Conservation (phyloP, 306 rosid genomes). For the Mimosa pudica region DNA sequence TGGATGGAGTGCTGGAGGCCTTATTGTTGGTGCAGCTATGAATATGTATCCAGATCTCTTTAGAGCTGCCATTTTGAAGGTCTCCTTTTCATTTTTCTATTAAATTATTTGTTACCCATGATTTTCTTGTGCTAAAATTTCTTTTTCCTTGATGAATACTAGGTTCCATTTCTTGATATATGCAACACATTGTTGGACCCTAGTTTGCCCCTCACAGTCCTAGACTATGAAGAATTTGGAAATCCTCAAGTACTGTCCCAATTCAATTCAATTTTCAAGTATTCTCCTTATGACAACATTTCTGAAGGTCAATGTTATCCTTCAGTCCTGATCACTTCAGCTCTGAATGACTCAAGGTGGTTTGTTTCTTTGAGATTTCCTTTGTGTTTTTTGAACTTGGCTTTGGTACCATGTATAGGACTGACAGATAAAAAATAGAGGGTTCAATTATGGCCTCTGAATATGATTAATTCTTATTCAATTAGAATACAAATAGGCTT, state of each 20-base stretch:
- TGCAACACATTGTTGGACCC: conserved; percentile 93
- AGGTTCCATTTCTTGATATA: conserved; percentile 96
- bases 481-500: too few relatives aligned
- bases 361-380: neutral
- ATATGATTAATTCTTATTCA: too few relatives aligned
- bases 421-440: too few relatives aligned
- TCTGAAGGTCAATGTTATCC: conserved; percentile 74
- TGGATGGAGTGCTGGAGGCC: conserved; percentile 88
- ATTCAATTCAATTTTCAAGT: conserved; percentile 62
- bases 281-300: conserved; percentile 88
- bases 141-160: conserved; percentile 35
- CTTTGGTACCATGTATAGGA: too few relatives aligned
- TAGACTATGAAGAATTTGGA: conserved; percentile 95
- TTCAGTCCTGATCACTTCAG: conserved; percentile 74
- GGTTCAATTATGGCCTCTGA: too few relatives aligned
- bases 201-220: conserved; percentile 77
- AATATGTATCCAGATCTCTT: conserved; percentile 80
- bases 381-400: too few relatives aligned
- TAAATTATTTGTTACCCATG: neutral
- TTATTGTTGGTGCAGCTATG: conserved; percentile 77
- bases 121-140: conserved; percentile 4
- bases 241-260: conserved; percentile 61
- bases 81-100: conserved; percentile 27
- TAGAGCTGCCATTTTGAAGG: conserved; percentile 81
- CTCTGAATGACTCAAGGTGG: conserved; percentile 85